Base-by-base conservation (phyloP, 306 rosid species). In the Vachellia pachyceras region DNA sequence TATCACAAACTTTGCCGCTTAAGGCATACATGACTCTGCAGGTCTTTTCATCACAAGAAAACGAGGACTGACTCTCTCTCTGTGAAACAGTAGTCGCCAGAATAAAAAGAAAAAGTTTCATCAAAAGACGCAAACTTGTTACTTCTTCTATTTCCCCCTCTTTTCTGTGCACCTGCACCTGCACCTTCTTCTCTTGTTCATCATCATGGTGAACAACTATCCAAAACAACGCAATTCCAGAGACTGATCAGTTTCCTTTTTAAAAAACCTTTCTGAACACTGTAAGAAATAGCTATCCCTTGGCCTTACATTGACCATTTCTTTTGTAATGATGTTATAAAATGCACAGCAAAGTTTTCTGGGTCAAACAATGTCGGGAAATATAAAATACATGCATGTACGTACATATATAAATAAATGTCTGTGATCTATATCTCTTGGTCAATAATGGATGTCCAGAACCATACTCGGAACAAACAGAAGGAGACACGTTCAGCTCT, bases 1-100 rank as follows among this genome's bases (percentile, higher is more conserved):
- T 23, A 23, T 15, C 69, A 64, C 7, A 64, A 35, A 55, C 1
- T 8, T 42, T 23, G 50, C 66, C 45, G n/a, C 55, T 23, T 55
- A 55, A 45, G 70, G n/a, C 55, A 86, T 52, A 18, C 44, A 41
- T 57, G 64, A n/a, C n/a, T n/a, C 71, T 61, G 10, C 63, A 82
- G n/a, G 40, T 47, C 23, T 29, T 15, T 29, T 82, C 85, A 74
- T 66, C 76, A 78, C 77, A 79, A 77, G 87, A 87, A 87, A 84
- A 82, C 86, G 73, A 82, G 79, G 85, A 50, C 54, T 20, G 37
- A 0, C 35, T 9, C 63, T 6, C 63, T 8, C 65, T n/a, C n/a
- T n/a, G n/a, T 3, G 1, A 20, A 25, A 40, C 52, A 42, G 42
- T 10, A 42, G 20, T 22, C 14, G 45, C 23, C 46, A 10, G 25